Evolutionary conservation across 2,329 filamentous ascomycete genomes (phyloP).

Genomic region (Clonostachys rhizophaga): DNA sequence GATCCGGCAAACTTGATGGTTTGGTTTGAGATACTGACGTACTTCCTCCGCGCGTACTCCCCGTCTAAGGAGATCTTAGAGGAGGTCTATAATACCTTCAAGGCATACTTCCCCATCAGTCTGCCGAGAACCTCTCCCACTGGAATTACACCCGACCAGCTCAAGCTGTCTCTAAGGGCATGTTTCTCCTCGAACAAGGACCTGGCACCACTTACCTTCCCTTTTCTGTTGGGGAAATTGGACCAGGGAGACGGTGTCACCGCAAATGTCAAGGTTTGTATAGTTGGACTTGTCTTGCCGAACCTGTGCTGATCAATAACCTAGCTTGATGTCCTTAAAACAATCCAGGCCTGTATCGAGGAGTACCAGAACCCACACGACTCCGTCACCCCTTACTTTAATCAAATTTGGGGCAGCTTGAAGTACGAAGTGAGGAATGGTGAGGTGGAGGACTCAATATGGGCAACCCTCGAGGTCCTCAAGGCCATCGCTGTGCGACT

Average conservation of each 20-base stretch:
- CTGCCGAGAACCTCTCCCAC: slow-evolving; percentile 44
- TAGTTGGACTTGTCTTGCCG: background rate
- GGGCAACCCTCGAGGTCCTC: slow-evolving; percentile 50
- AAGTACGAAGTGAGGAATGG: slow-evolving; percentile 61
- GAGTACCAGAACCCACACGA: slow-evolving; percentile 39
- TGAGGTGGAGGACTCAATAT: slow-evolving; percentile 52
- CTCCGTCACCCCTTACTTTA: slow-evolving; percentile 41
- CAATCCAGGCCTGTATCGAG: slow-evolving; percentile 47
- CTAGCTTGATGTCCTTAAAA: slow-evolving; percentile 50
- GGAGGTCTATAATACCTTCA: slow-evolving; percentile 49
- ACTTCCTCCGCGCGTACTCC: slow-evolving; percentile 38
- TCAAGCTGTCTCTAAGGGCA: slow-evolving; percentile 46
- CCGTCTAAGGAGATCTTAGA: slow-evolving; percentile 39
- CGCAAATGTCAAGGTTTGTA: slow-evolving; percentile 47
- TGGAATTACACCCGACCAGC: slow-evolving; percentile 49
- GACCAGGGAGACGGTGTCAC: slow-evolving; percentile 56
- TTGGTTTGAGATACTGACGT: slow-evolving; percentile 48
- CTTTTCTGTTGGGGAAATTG: slow-evolving; percentile 51
- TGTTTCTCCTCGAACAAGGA: slow-evolving; percentile 49
- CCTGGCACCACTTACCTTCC: slow-evolving; percentile 39
- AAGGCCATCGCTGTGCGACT: slow-evolving; percentile 41
- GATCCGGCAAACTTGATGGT: slow-evolving; percentile 51
- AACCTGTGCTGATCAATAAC: slow-evolving; percentile 4
- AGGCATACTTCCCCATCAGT: slow-evolving; percentile 58
- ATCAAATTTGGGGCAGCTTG: slow-evolving; percentile 53